Base-by-base conservation (phyloP, 2,329 filamentous ascomycete species). In the Cladosporium sp. region DNA sequence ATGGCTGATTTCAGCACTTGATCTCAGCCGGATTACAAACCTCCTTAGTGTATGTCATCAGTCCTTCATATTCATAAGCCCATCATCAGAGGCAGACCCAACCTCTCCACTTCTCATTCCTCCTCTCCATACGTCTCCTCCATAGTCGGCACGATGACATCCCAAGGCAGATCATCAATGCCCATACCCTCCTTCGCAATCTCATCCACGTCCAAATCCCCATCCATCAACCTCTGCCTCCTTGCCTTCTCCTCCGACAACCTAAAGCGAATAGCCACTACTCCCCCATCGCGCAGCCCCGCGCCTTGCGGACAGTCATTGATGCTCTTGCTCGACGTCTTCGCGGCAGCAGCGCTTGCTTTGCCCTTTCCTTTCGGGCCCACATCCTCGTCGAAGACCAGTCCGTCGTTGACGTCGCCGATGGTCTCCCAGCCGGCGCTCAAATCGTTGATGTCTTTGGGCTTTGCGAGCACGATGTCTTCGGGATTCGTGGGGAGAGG, bases 391-490 rank as follows among this genome's bases (percentile, higher is more conserved):
- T 69, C 69, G 4, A 67, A 64, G 15, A 64, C 63, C 7, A 58
- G 56, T 17, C 60, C 60, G 1, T 63, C 59, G 19, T 61, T 61
- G 4, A 52, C 64, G 19, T 63, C 63, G 2, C 64, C 64, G n/a
- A 74, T 61, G 36, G 73, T 67, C 24, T 66, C 61, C 65, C 76
- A 80, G 37, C 77, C 77, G 34, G 70, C 62, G 15, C 59, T 62
- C 1, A 74, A 63, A 25, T 79, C 72, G 58, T 74, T 70, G 36
- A 69, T 61, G 62, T 79, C 75, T 28, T 69, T 59, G 1, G 75
- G 72, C 36, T 70, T 69, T 6, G 73, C 78, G 35, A 80, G 64
- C 22, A 71, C 65, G 47, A 80, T 72, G 3, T 73, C 71, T 7
- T 69, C 66, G 1, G 75, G 60, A 3, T 69, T 70, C 4, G 65